Conservation (phyloP, 108 stramenopile genomes). For the Cyclotella atomus region DNA sequence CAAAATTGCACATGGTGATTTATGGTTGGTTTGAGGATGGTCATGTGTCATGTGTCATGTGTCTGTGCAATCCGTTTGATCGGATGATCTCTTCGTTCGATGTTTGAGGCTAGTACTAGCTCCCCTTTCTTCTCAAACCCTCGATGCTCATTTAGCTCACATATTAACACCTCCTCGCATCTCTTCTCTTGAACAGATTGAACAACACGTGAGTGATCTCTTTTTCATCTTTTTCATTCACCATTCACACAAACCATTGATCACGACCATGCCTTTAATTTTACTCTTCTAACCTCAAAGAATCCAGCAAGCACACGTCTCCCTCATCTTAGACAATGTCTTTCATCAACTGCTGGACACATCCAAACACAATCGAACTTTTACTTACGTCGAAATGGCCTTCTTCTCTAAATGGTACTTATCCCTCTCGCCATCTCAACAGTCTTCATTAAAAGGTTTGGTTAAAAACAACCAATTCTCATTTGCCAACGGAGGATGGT, state of each 20-base stretch:
- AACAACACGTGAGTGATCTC: conserved; percentile 4
- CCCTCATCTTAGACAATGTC: conserved; percentile 82
- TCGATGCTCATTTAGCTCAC: no score
- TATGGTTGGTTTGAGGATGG: no score
- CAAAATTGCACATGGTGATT: no score
- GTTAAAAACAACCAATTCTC: conserved; percentile 75
- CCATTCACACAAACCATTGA: background rate
- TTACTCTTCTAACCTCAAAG: background rate
- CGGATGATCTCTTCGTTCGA: no score
- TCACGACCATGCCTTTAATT: background rate
- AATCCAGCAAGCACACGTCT: conserved; percentile 84
- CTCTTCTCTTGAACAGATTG: no score
- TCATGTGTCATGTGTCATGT: no score
- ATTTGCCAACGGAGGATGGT: conserved; percentile 97
- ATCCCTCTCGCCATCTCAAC: conserved; percentile 57
- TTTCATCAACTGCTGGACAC: conserved; percentile 63
- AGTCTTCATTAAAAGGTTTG: conserved; percentile 58
- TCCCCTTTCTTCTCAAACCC: no score
- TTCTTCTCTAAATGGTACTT: conserved; percentile 96
- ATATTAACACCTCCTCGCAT: no score
- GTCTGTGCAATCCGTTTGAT: no score
- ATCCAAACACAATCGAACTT: conserved; percentile 78
- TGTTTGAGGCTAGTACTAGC: no score
- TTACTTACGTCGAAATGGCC: conserved; percentile 92
- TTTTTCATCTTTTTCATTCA: background rate